Base-by-base conservation (phyloP, 345 rosid species). In the Euphorbia lathyris region DNA sequence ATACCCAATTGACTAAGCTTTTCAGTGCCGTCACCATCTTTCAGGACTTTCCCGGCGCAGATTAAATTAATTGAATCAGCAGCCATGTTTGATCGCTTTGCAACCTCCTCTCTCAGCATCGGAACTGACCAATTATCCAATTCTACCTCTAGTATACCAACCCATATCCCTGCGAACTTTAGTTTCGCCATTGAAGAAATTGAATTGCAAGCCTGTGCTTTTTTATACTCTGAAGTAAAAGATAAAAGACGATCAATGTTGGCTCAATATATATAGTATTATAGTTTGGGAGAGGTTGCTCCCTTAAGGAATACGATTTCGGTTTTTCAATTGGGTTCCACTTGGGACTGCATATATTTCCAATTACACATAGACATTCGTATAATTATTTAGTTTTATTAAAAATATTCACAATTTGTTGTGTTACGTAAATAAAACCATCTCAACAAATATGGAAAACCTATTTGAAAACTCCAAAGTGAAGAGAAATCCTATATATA, bases 151-250 rank as follows among this genome's bases (percentile, higher is more conserved):
- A 91, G n/a, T 10, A 84, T 69, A 47, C 97, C 99, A 0, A 81
- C 79, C 97, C 97, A 91, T 22, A 84, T 83, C 43, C 97, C 97
- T n/a, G 89, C 99, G 25, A 94, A 81, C 85, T 86, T 94, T 69
- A 94, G 79, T 78, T 90, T 91, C 76, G 85, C 86, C 96, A 84
- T 82, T 45, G 74, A 50, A 66, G 59, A 50, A 25, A n/a, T 50
- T 11, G 30, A 51, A 51, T 51, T 19, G 23, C 9, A 48, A n/a
- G 20, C 1, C 20, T 17, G 6, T 38, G 52, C 25, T 14, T 59
- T n/a, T 48, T 48, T n/a, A n/a, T n/a, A n/a, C n/a, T n/a, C n/a
- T n/a, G n/a, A n/a, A n/a, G n/a, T n/a, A n/a, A 4, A 14, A 29
- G 30, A 67, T 48, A 1, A 10, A 34, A 67, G 48, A 34, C 1